Evolutionary conservation across 1,284 basidiomycete genomes (phyloP).

Genomic region (Lignosus rhinocerotis): DNA sequence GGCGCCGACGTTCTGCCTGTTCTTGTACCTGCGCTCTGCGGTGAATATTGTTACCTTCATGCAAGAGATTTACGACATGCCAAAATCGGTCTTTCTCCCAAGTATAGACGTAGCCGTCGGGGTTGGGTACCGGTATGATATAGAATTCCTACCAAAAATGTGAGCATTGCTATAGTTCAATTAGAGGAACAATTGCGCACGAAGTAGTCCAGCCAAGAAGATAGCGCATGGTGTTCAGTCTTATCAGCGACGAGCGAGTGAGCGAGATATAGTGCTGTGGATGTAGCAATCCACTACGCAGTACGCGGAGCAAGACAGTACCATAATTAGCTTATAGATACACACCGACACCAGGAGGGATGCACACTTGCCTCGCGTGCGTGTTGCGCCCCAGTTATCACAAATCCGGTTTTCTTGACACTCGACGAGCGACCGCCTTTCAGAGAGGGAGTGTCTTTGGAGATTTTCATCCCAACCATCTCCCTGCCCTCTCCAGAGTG

Average conservation of each 20-base stretch:
- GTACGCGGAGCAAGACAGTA: background rate
- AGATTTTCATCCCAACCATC: slow-evolving; percentile 52
- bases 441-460: slow-evolving; percentile 26
- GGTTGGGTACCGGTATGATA: slow-evolving; percentile 79
- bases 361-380: slow-evolving; percentile 45
- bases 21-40: slow-evolving; percentile 60
- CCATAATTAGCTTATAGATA: background rate
- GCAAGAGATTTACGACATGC: slow-evolving; percentile 33
- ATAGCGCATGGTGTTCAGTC: slow-evolving; percentile 47
- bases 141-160: slow-evolving; percentile 57
- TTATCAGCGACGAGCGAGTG: slow-evolving; percentile 64
- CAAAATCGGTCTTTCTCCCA: slow-evolving; percentile 74
- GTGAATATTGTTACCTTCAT: background rate
- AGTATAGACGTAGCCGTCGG: slow-evolving; percentile 72
- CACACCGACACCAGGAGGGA: background rate
- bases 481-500: slow-evolving; percentile 56
- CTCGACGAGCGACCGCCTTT: background rate
- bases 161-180: background rate
- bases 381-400: slow-evolving; percentile 79
- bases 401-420: slow-evolving; percentile 51
- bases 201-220: slow-evolving; percentile 55
- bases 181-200: slow-evolving; percentile 34
- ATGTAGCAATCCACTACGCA: slow-evolving; percentile 76
- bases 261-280: slow-evolving; percentile 72
- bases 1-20: slow-evolving; percentile 59